Percentiles rank a stretch among this genome's conserved stretches.
phyloP scores from a whole-genome alignment of 192 early-diverging fungal species.

The Backusella mclennaniae region DNA sequence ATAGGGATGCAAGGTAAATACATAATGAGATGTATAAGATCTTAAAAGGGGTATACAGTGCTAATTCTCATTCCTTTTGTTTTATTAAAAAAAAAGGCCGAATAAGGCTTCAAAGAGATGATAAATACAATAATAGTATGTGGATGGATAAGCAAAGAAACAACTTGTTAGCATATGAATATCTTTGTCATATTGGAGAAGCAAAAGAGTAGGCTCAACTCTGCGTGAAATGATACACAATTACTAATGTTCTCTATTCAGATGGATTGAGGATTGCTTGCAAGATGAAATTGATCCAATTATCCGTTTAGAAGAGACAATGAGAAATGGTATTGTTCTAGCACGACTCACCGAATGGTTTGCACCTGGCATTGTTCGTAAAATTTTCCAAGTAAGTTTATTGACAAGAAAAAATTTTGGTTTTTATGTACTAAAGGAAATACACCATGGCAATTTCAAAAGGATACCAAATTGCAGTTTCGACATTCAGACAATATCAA shows the following conservation, averaged over 20 bases:
- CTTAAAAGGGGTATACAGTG: background rate
- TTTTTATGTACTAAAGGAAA: background rate
- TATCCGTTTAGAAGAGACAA: constrained; percentile 80
- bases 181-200: constrained; percentile 98
- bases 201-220: constrained; percentile 83
- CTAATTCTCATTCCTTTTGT: background rate
- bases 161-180: constrained; percentile 96
- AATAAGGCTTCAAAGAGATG: constrained; percentile 23
- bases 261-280: constrained; percentile 96
- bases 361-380: constrained; percentile 65
- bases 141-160: constrained; percentile 74
- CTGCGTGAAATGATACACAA: background rate
- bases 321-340: constrained; percentile 91
- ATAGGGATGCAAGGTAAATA: constrained; percentile 27
- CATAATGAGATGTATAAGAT: background rate
- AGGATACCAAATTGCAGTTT: constrained; percentile 71
- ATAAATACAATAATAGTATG: constrained; percentile 16
- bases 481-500: constrained; percentile 99
- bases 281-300: constrained; percentile 80
- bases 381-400: constrained; percentile 10
- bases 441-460: background rate
- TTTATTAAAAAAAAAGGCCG: constrained; percentile 3
- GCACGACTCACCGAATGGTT: constrained; percentile 91
- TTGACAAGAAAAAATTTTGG: background rate
- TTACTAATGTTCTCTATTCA: constrained; percentile 25